Percentiles rank a stretch among this genome's conserved stretches.
These are phyloP conservation scores for Teratosphaeria epicoccoides DNA, from an alignment of 2,329 filamentous ascomycete genomes.

Conservation along the genomic window DNA sequence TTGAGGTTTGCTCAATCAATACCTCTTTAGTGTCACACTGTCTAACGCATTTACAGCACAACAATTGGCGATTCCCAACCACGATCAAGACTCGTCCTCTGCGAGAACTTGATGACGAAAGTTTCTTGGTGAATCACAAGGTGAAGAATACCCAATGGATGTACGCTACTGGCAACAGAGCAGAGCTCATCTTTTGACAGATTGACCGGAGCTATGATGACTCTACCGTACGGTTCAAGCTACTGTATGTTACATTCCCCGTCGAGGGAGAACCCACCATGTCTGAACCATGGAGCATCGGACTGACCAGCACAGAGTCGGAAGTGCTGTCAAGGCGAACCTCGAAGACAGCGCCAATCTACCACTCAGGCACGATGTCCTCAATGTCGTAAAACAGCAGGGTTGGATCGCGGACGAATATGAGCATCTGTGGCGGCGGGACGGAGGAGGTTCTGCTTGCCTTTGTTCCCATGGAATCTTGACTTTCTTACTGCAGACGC, in stretches of 20 bases:
- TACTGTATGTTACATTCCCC: slow-evolving; percentile 16
- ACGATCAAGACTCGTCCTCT: slow-evolving; percentile 21
- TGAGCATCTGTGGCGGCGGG: slow-evolving; percentile 24
- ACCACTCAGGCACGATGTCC: slow-evolving; percentile 16
- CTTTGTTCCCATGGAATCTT: slow-evolving; percentile 22
- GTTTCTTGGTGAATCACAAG: slow-evolving; percentile 25
- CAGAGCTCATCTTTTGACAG: slow-evolving; percentile 4
- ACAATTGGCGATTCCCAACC: slow-evolving; percentile 22
- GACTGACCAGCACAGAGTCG: slow-evolving; percentile 8
- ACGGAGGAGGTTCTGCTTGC: slow-evolving; percentile 24
- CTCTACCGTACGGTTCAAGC: slow-evolving; percentile 25
- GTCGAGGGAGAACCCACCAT: background rate
- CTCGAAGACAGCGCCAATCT: slow-evolving; percentile 19
- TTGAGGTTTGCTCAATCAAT: slow-evolving; percentile 15
- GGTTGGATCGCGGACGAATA: slow-evolving; percentile 26
- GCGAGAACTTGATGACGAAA: slow-evolving; percentile 22
- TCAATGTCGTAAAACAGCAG: slow-evolving; percentile 19
- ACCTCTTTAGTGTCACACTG: background rate
- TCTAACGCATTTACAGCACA: slow-evolving; percentile 14
- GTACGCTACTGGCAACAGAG: background rate
- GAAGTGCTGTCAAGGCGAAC: slow-evolving; percentile 20
- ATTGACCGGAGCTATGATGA: slow-evolving; percentile 28
- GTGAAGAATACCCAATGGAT: slow-evolving; percentile 2
- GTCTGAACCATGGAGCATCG: slow-evolving; percentile 1
- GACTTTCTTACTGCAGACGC: slow-evolving; percentile 26